phyloP scores from a whole-genome alignment of 495 filamentous ascomycete genomes.

The Pseudevernia furfuracea region DNA sequence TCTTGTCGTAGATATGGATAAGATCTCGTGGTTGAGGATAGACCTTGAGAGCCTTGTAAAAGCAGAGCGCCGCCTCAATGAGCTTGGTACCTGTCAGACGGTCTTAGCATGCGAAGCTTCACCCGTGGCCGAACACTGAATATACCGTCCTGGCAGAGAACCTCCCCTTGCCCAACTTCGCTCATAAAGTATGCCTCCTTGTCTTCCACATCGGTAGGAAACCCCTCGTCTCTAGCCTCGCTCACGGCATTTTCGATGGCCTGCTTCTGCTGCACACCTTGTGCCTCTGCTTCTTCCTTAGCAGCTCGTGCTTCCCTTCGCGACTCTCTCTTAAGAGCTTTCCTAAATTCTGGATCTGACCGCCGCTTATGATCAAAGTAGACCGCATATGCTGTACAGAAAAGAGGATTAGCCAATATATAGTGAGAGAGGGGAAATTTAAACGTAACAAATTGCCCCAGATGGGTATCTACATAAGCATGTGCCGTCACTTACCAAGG shows the following conservation, averaged over 20 bases:
- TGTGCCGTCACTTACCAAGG: constrained; percentile 49
- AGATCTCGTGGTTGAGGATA: constrained; percentile 90
- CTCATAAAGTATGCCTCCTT: constrained; percentile 92
- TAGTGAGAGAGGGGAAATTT: not conserved
- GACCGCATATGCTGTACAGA: constrained; percentile 59
- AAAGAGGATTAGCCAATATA: not conserved
- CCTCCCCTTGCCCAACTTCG: constrained; percentile 81
- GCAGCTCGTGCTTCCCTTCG: constrained; percentile 64
- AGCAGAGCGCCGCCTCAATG: constrained; percentile 81
- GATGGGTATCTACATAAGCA: not conserved
- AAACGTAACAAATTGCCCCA: not conserved
- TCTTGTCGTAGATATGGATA: constrained; percentile 96
- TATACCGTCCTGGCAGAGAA: constrained; percentile 62
- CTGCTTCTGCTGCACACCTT: constrained; percentile 60
- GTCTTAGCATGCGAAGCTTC: constrained; percentile 23
- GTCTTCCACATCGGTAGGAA: constrained; percentile 83
- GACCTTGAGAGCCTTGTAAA: constrained; percentile 97
- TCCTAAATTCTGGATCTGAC: constrained; percentile 78
- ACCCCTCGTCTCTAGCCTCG: constrained; percentile 78
- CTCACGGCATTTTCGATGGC: constrained; percentile 63
- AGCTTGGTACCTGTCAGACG: constrained; percentile 53
- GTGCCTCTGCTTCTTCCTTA: constrained; percentile 67
- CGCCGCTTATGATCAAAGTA: constrained; percentile 96
- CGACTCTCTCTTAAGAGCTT: constrained; percentile 72
- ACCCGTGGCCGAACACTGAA: constrained; percentile 9